Evolutionary conservation across 768 basidiomycete genomes (phyloP).

Genomic region (Mycena leptocephala): DNA sequence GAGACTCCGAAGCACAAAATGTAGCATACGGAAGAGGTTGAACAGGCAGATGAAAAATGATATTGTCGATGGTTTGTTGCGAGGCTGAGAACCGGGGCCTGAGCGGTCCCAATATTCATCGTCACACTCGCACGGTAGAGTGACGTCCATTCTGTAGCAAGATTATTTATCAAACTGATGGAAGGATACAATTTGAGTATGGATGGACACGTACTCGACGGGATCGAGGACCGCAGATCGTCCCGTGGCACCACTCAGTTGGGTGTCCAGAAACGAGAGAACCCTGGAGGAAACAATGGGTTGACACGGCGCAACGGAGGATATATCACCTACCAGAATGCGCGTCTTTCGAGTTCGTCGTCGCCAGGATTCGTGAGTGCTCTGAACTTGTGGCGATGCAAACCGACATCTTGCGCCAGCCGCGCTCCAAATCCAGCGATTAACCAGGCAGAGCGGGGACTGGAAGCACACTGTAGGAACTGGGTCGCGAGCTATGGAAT

Average conservation of each 20-base stretch:
- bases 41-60: not conserved
- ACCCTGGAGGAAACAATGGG: not conserved
- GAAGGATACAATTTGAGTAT: too few species aligned
- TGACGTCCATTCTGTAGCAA: not conserved
- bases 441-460: not conserved
- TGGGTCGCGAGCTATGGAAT: not conserved
- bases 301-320: not conserved
- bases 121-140: not conserved
- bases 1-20: not conserved
- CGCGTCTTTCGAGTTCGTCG: constrained; percentile 10
- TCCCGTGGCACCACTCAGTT: not conserved
- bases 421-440: constrained; percentile 5
- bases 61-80: not conserved
- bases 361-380: not conserved
- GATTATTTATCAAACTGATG: too few species aligned
- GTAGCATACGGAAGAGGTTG: not conserved
- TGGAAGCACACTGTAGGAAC: not conserved
- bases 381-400: not conserved
- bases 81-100: not conserved
- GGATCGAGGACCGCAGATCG: not conserved
- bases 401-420: not conserved
- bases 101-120: not conserved
- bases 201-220: not conserved
- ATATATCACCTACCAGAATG: constrained; percentile 2
- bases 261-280: not conserved